Base-by-base conservation (phyloP, 768 basidiomycete species). In the Serendipita sp. region DNA sequence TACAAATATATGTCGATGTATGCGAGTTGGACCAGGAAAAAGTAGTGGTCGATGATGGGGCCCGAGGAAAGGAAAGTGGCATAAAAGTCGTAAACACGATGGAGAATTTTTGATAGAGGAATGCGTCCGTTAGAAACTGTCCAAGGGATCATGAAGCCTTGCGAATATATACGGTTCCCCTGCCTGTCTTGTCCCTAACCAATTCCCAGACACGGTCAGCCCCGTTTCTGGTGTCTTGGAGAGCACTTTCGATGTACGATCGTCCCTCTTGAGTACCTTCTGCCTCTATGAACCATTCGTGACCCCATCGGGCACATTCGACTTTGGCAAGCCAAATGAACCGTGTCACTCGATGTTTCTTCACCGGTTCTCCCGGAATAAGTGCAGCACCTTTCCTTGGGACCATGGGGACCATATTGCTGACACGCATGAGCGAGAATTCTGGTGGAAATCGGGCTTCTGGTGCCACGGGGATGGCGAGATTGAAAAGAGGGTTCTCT, bases 241-340 rank as follows among this genome's bases (percentile, higher is more conserved):
- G 18, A 5, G 63, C 50, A n/a, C 65, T 60, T 46, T 66, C 63
- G n/a, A 70, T 40, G 13, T 43, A 52, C 1, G 33, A 34, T 15
- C 60, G 58, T 5, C 71, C 71, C 62, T 71, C 71, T 33, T 73
- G 76, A 16, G 87, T 90, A 0, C 87, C 88, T 63, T 87, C 86
- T 1, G 81, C 83, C 72, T 90, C 86, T n/a, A 90, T 75, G 13
- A 87, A 75, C 87, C 88, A 89, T 67, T 89, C 85, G 6, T 85
- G 85, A 36, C 78, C 75, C 84, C 88, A 87, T 69, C 37, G 71
- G 73, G 64, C 74, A 74, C 65, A 75, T 27, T 74, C 15, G 18
- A 83, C 73, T 40, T 76, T 74, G 37, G 83, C 86, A 3, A 83
- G 77, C 88, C 88, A 91, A 66, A 79, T 78, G 69, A 81, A 82